phyloP scores from a whole-genome alignment of 2,329 filamentous ascomycete genomes.

The Hypomyces rosellus region DNA sequence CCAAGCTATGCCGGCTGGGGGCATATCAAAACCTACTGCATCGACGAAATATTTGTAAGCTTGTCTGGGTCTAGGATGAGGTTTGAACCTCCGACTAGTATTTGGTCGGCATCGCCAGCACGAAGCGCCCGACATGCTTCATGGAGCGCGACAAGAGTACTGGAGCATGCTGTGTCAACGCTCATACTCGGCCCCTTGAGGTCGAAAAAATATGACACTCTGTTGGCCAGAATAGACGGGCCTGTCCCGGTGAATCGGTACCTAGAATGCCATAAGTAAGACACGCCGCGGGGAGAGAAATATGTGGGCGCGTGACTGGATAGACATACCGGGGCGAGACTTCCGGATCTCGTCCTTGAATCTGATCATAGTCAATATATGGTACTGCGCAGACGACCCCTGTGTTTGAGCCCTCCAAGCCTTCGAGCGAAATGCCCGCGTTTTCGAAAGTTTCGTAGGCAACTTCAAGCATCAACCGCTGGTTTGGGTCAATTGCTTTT shows the following conservation, averaged over 20 bases:
- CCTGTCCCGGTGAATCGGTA: conserved; percentile 10
- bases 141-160: conserved; percentile 25
- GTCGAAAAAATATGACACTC: conserved; percentile 11
- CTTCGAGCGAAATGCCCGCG: conserved; percentile 7
- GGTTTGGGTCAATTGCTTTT: conserved; percentile 11
- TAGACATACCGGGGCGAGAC: conserved; percentile 6
- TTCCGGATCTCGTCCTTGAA: conserved; percentile 8
- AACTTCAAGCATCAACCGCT: conserved; percentile 11
- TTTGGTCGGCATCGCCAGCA: conserved; percentile 21
- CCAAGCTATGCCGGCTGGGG: too few species aligned
- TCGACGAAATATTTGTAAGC: conserved; percentile 11
- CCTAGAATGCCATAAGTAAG: not conserved
- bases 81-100: conserved; percentile 20
- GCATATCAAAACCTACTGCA: conserved; percentile 8
- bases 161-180: conserved; percentile 32
- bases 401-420: conserved; percentile 8
- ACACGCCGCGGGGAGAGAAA: not conserved
- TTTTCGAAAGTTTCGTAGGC: conserved; percentile 12
- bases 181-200: conserved; percentile 17
- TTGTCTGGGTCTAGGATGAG: conserved; percentile 14
- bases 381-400: conserved; percentile 10
- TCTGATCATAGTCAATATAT: conserved; percentile 9
- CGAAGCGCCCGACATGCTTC: conserved; percentile 15
- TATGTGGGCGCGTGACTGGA: too few species aligned
- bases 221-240: conserved; percentile 7